phyloP scores from a whole-genome alignment of 2,329 filamentous ascomycete genomes.

The Clarireedia paspali region DNA sequence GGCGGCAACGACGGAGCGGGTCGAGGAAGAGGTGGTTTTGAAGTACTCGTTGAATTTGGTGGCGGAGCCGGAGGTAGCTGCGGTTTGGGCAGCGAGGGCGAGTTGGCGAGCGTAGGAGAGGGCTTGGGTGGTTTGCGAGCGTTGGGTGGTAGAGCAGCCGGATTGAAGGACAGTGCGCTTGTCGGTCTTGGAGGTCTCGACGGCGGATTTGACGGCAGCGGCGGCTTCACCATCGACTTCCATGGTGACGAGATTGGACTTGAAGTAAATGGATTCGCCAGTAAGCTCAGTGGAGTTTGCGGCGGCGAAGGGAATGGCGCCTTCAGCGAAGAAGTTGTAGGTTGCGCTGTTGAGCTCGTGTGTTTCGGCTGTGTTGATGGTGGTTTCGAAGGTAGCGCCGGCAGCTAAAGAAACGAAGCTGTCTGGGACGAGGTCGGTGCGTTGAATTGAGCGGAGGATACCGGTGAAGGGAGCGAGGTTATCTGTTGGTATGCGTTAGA shows the following conservation, averaged over 20 bases:
- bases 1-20: conserved; percentile 42
- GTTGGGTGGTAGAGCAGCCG: conserved; percentile 45
- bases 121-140: conserved; percentile 31
- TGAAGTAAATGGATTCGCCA: conserved; percentile 44
- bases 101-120: conserved; percentile 46
- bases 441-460: conserved; percentile 32
- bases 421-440: conserved; percentile 29
- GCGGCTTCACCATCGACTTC: conserved; percentile 49
- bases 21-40: conserved; percentile 44
- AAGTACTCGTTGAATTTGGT: conserved; percentile 54
- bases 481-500: not conserved
- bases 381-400: conserved; percentile 34
- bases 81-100: conserved; percentile 43
- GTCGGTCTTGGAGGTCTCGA: conserved; percentile 29
- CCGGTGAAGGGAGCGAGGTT: conserved; percentile 1
- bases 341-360: conserved; percentile 40
- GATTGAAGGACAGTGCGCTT: conserved; percentile 46
- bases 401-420: conserved; percentile 36
- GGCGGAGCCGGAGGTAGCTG: conserved; percentile 41
- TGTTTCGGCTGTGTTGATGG: conserved; percentile 37
- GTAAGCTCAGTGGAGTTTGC: conserved; percentile 44
- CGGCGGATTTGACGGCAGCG: conserved; percentile 29
- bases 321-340: conserved; percentile 48
- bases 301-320: conserved; percentile 48
- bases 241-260: conserved; percentile 51